A percentile compares a stretch with the other conserved stretches of the same genome.
phyloP scores from a whole-genome alignment of 768 basidiomycete genomes.

The Phaeolepiota aurea region DNA sequence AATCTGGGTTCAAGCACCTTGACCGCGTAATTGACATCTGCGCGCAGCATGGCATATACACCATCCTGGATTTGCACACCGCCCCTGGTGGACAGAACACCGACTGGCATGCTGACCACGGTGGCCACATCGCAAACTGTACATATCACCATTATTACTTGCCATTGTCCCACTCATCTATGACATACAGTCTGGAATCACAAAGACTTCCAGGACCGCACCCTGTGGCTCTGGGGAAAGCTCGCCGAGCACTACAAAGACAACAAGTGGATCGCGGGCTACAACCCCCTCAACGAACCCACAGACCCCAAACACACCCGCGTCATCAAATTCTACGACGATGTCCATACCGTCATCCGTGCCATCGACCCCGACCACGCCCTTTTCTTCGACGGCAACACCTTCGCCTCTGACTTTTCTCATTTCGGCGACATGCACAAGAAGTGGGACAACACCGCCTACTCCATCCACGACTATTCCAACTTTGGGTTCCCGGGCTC shows the following conservation, averaged over 20 bases:
- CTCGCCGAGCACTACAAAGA: constrained; percentile 68
- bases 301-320: constrained; percentile 62
- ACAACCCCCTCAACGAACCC: constrained; percentile 81
- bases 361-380: constrained; percentile 60
- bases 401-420: constrained; percentile 73
- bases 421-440: constrained; percentile 57
- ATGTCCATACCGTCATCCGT: constrained; percentile 64
- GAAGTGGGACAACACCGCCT: constrained; percentile 64
- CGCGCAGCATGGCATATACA: constrained; percentile 68
- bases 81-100: constrained; percentile 68
- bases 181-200: constrained; percentile 58
- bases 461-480: constrained; percentile 75
- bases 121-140: constrained; percentile 59
- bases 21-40: constrained; percentile 75
- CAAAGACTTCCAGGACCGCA: constrained; percentile 79
- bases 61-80: constrained; percentile 76
- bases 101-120: constrained; percentile 77
- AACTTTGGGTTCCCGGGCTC: constrained; percentile 63
- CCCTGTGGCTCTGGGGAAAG: constrained; percentile 70
- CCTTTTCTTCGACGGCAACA: constrained; percentile 81
- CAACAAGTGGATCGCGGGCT: constrained; percentile 81
- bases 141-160: constrained; percentile 10
- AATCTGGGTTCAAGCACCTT: constrained; percentile 72
- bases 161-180: background rate
- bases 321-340: constrained; percentile 59